Conservation (phyloP, 1,139 yeast species). For the Geotrichum europaeum region DNA sequence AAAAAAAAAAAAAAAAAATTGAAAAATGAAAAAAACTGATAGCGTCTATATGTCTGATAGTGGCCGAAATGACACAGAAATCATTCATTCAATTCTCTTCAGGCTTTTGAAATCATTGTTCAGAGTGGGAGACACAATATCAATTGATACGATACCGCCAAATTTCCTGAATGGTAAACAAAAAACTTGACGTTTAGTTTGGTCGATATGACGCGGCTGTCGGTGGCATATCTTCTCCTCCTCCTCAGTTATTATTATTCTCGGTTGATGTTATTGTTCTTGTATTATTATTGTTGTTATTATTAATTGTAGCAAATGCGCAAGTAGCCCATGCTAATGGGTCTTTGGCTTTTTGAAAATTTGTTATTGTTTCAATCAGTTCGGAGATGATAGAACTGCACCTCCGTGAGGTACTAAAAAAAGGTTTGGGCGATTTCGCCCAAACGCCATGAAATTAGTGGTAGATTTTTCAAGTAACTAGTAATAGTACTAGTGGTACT, state of each 20-base stretch:
- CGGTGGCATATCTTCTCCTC: not conserved
- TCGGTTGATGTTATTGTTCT: not conserved
- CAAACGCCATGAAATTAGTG: not conserved
- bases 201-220: not conserved
- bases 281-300: not conserved
- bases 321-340: not conserved
- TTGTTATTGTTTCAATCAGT: not conserved
- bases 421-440: not conserved
- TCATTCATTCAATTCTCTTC: not conserved
- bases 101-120: not conserved
- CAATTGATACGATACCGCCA: not conserved
- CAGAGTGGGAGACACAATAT: too few relatives aligned
- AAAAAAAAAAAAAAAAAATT: not conserved
- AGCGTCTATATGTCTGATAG: not conserved
- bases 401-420: not conserved
- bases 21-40: not conserved
- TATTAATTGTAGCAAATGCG: not conserved
- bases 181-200: not conserved
- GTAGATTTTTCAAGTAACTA: too few relatives aligned
- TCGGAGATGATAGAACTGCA: not conserved
- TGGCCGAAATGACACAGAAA: too few relatives aligned
- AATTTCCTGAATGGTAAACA: not conserved
- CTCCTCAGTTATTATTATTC: not conserved
- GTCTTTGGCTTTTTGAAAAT: not conserved
- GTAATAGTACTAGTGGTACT: not conserved